Evolutionary conservation across 179 eudicot genomes (phyloP), one percentile per base, ranked within the genome.

Genomic region (Silene vulgaris): DNA sequence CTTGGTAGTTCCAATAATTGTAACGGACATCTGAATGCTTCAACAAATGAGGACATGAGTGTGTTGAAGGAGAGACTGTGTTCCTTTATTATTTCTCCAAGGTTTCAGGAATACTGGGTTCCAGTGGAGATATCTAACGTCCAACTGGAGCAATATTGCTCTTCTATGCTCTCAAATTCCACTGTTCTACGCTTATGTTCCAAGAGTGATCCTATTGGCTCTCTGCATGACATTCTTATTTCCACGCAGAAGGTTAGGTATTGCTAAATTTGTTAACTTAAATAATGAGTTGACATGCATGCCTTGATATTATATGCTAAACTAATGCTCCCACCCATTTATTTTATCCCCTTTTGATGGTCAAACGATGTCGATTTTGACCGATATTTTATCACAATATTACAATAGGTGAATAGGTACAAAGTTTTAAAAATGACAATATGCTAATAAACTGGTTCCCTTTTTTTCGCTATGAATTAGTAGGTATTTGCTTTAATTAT

Each of bases 71-170:
- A 87, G 71, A 85, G 83, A 45, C 75, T 91, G 77, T 87, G 86
- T 26, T 76, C 76, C 28, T 83, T 80, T 76, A 72, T 82, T 70
- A 81, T 84, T 17, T 83, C 71, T 81, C 84, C 91, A 40, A 90
- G 85, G 79, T 91, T 87, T 78, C 63, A 85, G 37, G 99, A 96
- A 80, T 96, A 86, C 71, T 96, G 96, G 99, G 90, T 96, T 71
- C 99, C 99, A 20, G 93, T 85, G 35, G 85, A 81, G 78, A 75
- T 89, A 63, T 90, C 99, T 37, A 82, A 88, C 79, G 83, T 87
- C 76, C 99, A 96, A 85, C 99, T 96, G 74, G 99, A 96, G 84
- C 96, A 85, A 69, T 96, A 96, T 82, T 96, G 96, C 73, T 82
- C 82, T 71, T 69, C 87, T 64, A 82, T 96, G 57, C 86, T 89